Conservation (phyloP, 2,329 filamentous ascomycete species). For the Didymella segeticola region DNA sequence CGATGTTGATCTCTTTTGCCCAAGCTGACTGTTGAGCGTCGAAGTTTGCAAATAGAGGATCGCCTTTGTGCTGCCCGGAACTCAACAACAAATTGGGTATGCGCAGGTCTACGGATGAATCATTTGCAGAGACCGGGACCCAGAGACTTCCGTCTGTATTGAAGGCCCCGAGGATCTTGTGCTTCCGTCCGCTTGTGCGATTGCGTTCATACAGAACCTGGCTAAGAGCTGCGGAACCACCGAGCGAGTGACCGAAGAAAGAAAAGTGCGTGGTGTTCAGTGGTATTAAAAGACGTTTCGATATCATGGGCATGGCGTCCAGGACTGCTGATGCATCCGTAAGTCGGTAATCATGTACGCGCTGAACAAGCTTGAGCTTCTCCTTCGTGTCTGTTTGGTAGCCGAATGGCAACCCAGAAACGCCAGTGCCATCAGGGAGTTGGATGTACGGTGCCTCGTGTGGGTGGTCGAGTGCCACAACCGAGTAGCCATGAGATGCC, state of each 20-base stretch:
- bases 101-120: neutral
- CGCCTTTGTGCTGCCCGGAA: conserved; percentile 1
- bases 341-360: conserved; percentile 11
- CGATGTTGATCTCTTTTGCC: conserved; percentile 13
- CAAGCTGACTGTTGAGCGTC: conserved; percentile 13
- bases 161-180: neutral
- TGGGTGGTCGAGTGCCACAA: conserved; percentile 26
- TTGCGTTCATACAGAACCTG: conserved; percentile 16
- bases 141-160: conserved; percentile 2
- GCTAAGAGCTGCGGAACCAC: conserved; percentile 19
- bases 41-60: conserved; percentile 19
- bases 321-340: conserved; percentile 19
- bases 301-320: neutral
- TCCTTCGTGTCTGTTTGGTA: neutral
- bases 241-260: conserved; percentile 25
- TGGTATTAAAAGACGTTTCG: neutral
- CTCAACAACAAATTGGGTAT: conserved; percentile 1
- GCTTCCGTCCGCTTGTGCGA: neutral
- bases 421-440: conserved; percentile 19
- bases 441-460: conserved; percentile 26
- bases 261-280: conserved; percentile 24
- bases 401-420: conserved; percentile 9
- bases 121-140: neutral
- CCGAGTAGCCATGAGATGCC: conserved; percentile 18
- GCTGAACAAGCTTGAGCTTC: neutral